Evolutionary conservation across 495 filamentous ascomycete genomes (phyloP).

Genomic region (Beverwykella pulmonaria): DNA sequence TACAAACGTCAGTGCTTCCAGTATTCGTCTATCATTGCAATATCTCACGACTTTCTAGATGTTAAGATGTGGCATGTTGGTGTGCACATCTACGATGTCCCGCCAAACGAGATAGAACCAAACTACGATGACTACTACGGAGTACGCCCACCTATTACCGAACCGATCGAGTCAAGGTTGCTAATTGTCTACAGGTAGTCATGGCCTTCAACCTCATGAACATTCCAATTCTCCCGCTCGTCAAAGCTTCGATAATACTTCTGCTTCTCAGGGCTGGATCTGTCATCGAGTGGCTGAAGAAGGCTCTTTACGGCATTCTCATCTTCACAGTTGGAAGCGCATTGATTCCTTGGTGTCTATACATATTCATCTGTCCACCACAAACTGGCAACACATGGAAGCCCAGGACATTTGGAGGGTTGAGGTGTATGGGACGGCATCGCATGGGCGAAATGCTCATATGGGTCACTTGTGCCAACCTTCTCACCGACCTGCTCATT

Average conservation of each 20-base stretch:
- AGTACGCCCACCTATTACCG: constrained; percentile 13
- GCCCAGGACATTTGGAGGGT: constrained; percentile 34
- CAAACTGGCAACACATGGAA: constrained; percentile 35
- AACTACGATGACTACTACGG: constrained; percentile 34
- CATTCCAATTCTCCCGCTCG: constrained; percentile 34
- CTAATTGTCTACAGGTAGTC: constrained; percentile 20
- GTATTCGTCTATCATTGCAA: not conserved
- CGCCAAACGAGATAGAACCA: constrained; percentile 30
- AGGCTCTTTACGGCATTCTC: constrained; percentile 33
- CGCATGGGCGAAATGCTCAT: constrained; percentile 36
- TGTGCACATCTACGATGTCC: constrained; percentile 31
- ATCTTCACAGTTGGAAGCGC: constrained; percentile 30
- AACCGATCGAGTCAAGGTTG: not conserved
- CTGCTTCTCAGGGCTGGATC: constrained; percentile 35
- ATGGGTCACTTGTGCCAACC: constrained; percentile 37
- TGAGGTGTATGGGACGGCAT: constrained; percentile 33
- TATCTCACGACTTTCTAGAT: constrained; percentile 19
- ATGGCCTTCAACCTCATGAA: constrained; percentile 37
- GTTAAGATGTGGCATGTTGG: constrained; percentile 38
- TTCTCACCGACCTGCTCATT: constrained; percentile 36
- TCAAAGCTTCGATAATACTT: constrained; percentile 34
- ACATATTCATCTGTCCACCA: constrained; percentile 37
- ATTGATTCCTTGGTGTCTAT: constrained; percentile 34
- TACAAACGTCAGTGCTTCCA: constrained; percentile 18
- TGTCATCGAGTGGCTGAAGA: constrained; percentile 35